Percentiles rank a stretch among this genome's conserved stretches.
These are phyloP conservation scores for Lenwebbia sp. DNA, from an alignment of 345 rosid species.

Conservation along the genomic window DNA sequence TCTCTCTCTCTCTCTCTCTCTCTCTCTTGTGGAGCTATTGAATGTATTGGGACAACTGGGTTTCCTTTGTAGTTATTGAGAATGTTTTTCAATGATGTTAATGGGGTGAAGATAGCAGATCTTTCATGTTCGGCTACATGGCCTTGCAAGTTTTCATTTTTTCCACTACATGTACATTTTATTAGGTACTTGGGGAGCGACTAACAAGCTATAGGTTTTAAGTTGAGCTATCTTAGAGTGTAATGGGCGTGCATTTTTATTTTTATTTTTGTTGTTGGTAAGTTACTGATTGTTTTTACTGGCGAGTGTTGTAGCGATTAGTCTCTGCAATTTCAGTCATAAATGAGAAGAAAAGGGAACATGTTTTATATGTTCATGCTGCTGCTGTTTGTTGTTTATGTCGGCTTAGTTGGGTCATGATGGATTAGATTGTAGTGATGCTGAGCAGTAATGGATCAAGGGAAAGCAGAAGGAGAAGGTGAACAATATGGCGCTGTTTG, in stretches of 20 bases:
- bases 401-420: neutral
- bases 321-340: neutral
- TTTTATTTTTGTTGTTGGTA: neutral
- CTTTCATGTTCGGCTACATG: neutral
- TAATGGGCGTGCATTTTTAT: neutral
- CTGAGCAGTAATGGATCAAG: constrained; percentile 27
- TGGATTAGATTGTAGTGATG: neutral
- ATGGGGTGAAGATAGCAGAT: too few species aligned
- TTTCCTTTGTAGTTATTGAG: neutral
- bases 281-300: neutral
- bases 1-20: neutral
- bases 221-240: neutral
- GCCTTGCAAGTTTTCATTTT: neutral
- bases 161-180: neutral
- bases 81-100: neutral
- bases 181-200: neutral
- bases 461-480: constrained; percentile 53
- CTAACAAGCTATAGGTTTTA: neutral
- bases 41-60: neutral
- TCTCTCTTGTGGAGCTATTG: neutral
- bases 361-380: neutral
- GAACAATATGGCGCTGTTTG: constrained; percentile 45
- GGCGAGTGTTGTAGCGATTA: neutral
- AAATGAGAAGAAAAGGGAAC: neutral
- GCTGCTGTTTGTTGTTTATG: neutral